Evolutionary conservation across 192 early-diverging fungal species (phyloP).

Genomic region (Coemansia sp.): DNA sequence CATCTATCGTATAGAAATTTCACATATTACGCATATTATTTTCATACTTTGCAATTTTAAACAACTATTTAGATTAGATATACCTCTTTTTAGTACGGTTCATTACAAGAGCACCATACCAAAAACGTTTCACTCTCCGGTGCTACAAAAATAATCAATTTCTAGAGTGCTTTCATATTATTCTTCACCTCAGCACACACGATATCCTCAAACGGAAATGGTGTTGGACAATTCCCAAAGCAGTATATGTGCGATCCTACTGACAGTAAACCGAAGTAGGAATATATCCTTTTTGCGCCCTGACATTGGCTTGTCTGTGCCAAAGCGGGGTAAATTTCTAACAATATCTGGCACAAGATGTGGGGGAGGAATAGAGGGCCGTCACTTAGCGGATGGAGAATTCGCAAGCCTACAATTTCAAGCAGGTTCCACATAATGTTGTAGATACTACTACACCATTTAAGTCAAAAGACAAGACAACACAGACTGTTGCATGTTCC

Average conservation of each 20-base stretch:
- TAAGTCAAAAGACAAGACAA: conserved; percentile 26
- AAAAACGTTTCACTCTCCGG: background rate
- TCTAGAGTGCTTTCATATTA: background rate
- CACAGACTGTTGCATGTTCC: conserved; percentile 8
- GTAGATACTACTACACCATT: conserved; percentile 28
- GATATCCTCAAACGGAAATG: background rate
- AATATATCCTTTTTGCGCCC: background rate
- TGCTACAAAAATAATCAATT: background rate
- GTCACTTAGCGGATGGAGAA: background rate
- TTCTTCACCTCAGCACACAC: background rate
- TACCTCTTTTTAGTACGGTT: background rate
- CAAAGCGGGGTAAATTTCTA: background rate
- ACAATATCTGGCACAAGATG: background rate
- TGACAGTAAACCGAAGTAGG: conserved; percentile 1
- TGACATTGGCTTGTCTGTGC: background rate
- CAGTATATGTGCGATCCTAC: conserved; percentile 4
- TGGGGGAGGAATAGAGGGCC: background rate
- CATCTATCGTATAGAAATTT: too few species aligned
- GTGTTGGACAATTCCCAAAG: background rate
- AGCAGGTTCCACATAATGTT: conserved; percentile 21
- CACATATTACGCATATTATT: background rate
- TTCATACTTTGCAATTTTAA: too few species aligned
- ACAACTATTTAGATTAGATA: too few species aligned
- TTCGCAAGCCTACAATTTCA: background rate
- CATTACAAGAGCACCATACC: background rate